phyloP scores from a whole-genome alignment of 2,329 filamentous ascomycete species.

The Daldinia eschscholtzii region DNA sequence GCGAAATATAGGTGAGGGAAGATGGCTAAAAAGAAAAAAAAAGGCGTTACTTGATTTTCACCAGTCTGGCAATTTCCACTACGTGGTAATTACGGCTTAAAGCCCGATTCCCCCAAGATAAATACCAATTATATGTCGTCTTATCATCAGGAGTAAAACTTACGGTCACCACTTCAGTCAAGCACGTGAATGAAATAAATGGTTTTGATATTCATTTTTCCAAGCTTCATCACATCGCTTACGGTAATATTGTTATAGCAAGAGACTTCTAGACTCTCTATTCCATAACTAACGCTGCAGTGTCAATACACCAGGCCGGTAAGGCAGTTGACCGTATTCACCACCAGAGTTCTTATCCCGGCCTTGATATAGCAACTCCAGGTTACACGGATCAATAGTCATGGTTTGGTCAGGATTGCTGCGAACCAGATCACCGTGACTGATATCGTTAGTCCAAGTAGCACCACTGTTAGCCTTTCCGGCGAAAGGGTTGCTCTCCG shows the following conservation, averaged over 20 bases:
- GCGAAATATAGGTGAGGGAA: no score
- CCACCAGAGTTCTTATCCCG: conserved; percentile 56
- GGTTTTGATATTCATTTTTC: no score
- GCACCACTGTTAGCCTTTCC: conserved; percentile 75
- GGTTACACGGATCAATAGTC: conserved; percentile 72
- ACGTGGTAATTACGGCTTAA: no score
- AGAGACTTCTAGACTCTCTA: neutral
- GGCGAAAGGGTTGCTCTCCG: conserved; percentile 72
- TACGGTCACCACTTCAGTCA: no score
- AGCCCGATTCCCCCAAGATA: no score
- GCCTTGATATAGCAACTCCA: conserved; percentile 75
- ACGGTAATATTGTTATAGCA: neutral
- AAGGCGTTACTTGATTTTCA: no score
- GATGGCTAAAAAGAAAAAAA: no score
- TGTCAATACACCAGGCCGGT: conserved; percentile 68
- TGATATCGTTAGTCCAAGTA: conserved; percentile 76
- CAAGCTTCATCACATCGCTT: neutral
- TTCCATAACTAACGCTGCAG: conserved; percentile 46
- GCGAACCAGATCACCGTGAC: conserved; percentile 73
- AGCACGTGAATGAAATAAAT: no score
- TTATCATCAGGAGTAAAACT: no score
- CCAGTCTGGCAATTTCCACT: no score
- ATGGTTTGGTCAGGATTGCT: conserved; percentile 71
- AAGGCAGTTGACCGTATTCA: conserved; percentile 67
- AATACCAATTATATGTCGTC: no score